These are phyloP conservation scores for Dictyostelium citrinum DNA, from an alignment of 78 protist genomes.

Conservation along the genomic window DNA sequence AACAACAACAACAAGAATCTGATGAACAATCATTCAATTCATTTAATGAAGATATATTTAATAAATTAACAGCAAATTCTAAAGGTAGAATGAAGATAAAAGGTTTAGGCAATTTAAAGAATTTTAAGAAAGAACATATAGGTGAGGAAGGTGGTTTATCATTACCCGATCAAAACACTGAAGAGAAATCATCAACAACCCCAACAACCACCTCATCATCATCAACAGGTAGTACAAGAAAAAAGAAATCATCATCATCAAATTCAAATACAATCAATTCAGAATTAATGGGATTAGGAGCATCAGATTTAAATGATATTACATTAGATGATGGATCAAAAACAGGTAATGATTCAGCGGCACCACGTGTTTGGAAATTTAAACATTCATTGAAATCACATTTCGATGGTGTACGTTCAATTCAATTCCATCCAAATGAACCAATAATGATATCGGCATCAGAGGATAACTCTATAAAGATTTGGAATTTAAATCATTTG, in stretches of 20 bases:
- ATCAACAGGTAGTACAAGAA: not conserved
- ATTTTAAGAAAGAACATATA: not conserved
- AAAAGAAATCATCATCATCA: constrained; percentile 8
- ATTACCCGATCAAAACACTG: not conserved
- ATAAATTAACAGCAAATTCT: constrained; percentile 40
- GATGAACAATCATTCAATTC: not conserved
- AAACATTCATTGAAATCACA: constrained; percentile 67
- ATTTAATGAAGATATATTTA: constrained; percentile 35
- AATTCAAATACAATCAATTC: not conserved
- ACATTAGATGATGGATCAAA: constrained; percentile 34
- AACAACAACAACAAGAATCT: not conserved
- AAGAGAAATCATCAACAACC: not conserved
- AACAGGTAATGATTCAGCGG: constrained; percentile 4
- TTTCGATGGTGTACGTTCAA: constrained; percentile 80
- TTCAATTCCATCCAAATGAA: constrained; percentile 73
- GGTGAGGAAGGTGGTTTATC: not conserved
- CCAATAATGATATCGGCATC: constrained; percentile 56
- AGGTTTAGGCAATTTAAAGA: constrained; percentile 3
- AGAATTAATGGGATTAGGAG: constrained; percentile 35
- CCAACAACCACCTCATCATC: not conserved
- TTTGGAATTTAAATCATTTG: constrained; percentile 70
- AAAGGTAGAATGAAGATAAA: constrained; percentile 67
- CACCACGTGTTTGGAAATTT: constrained; percentile 49
- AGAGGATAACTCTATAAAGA: constrained; percentile 72
- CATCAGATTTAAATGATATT: constrained; percentile 42